These are phyloP conservation scores for Silene uniflora DNA, from an alignment of 148 eudicot species.

Conservation along the genomic window DNA sequence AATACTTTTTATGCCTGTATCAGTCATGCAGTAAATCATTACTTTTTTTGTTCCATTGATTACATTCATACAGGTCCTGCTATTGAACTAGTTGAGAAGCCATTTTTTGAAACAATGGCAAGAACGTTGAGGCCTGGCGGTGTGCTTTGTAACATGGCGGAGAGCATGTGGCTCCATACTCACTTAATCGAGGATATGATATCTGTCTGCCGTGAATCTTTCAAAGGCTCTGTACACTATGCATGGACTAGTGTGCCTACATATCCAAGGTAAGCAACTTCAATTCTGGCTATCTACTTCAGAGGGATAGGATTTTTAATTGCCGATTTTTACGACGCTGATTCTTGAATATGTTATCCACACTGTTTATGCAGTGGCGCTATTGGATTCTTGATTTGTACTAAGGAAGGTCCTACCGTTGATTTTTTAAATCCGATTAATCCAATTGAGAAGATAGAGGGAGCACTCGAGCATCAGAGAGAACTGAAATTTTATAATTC, in stretches of 20 bases:
- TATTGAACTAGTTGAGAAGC: constrained; percentile 83
- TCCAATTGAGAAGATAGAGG: constrained; percentile 91
- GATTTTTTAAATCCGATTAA: constrained; percentile 83
- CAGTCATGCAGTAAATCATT: neutral
- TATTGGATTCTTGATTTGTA: constrained; percentile 87
- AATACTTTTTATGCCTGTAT: too few relatives aligned
- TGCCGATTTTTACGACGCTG: neutral
- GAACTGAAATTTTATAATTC: constrained; percentile 84
- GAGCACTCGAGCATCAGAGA: constrained; percentile 55
- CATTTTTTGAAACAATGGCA: constrained; percentile 82
- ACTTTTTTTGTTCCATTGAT: constrained; percentile 1
- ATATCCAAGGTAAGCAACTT: constrained; percentile 73
- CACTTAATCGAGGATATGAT: constrained; percentile 90
- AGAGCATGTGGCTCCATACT: constrained; percentile 98
- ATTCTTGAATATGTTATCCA: neutral
- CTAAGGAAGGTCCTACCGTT: constrained; percentile 82
- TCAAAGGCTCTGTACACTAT: constrained; percentile 88
- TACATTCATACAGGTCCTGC: constrained; percentile 66
- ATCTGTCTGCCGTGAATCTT: constrained; percentile 62
- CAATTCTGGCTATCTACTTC: neutral
- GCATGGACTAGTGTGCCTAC: constrained; percentile 99
- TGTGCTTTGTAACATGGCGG: constrained; percentile 97
- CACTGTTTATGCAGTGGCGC: constrained; percentile 54
- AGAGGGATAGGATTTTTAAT: neutral
- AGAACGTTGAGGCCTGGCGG: constrained; percentile 97